A percentile compares a stretch with the other conserved stretches of the same genome.
phyloP scores from a whole-genome alignment of 768 basidiomycete species.

The Tricholoma saponaceum region DNA sequence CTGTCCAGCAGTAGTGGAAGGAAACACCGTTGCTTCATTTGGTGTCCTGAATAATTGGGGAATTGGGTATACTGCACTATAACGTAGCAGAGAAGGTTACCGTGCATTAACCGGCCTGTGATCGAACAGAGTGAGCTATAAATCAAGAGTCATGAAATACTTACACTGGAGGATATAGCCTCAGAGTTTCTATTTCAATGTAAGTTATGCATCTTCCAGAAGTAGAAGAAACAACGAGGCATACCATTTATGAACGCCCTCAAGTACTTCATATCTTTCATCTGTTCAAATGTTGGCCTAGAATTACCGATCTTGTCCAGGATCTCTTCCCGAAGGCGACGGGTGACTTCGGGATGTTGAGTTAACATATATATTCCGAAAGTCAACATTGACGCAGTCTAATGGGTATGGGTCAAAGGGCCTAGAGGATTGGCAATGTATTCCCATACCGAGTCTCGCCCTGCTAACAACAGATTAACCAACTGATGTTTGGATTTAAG shows the following conservation, averaged over 20 bases:
- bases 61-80: background rate
- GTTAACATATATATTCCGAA: constrained; percentile 54
- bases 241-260: constrained; percentile 53
- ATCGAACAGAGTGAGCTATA: background rate
- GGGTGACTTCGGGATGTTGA: constrained; percentile 42
- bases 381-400: constrained; percentile 50
- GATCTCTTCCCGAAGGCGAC: constrained; percentile 49
- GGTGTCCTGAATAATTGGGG: background rate
- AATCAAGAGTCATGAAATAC: constrained; percentile 8
- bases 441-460: constrained; percentile 35
- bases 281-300: constrained; percentile 49
- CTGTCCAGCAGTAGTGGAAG: background rate
- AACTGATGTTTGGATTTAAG: constrained; percentile 8
- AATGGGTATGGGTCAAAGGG: background rate
- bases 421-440: background rate
- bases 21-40: background rate
- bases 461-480: constrained; percentile 40
- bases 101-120: background rate
- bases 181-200: constrained; percentile 37
- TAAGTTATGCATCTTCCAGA: background rate
- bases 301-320: constrained; percentile 39
- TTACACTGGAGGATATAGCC: constrained; percentile 50
- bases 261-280: constrained; percentile 56
- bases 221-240: constrained; percentile 1
- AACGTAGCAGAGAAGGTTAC: background rate